Evolutionary conservation across 352 stramenopile species (phyloP), one percentile per base, ranked within the genome.

Genomic region (Phytophthora cryptogea): DNA sequence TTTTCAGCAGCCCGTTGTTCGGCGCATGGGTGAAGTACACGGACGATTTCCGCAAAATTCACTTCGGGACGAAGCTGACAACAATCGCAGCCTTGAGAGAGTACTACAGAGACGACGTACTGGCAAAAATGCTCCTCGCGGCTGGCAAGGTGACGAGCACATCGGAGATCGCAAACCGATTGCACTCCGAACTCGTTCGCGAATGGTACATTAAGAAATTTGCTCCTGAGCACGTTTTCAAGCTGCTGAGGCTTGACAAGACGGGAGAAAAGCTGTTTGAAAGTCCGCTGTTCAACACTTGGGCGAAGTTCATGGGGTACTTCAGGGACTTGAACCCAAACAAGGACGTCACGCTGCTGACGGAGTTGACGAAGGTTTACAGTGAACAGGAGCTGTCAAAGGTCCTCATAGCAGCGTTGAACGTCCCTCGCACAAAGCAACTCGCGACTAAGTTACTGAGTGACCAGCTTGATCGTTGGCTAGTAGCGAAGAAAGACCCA

Each of bases 21-120:
- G 35, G 13, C 7, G 40, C 13, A 31, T 64, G 56, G 47, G 10
- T 52, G 4, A 51, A 53, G 39, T 64, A 58, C 39, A 59, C 56
- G n/a, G 56, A 64, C 4, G 47, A 51, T 23, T 64, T 36, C 17
- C 26, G 27, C 27, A 41, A 42, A 16, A 9, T 41, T 32, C n/a
- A 62, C n/a, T 55, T 43, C n/a, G 54, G 36, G 1, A 43, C 33
- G 5, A 56, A 42, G 10, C 14, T 49, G 11, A 63, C 55, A 9
- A 57, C 39, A 23, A 45, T 63, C 10, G 41, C 30, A 4, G 16
- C 44, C 1, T 26, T 63, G 31, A 45, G 4, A 23, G 5, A 40
- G n/a, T 51, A 33, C 23, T 63, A 58, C 45, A 5, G 13, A 4
- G 55, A 57, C 26, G 14, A 52, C 13, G 46, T 32, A 2, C 10